Evolutionary conservation across 1,284 basidiomycete species (phyloP).

Genomic region (Malassezia japonica): DNA sequence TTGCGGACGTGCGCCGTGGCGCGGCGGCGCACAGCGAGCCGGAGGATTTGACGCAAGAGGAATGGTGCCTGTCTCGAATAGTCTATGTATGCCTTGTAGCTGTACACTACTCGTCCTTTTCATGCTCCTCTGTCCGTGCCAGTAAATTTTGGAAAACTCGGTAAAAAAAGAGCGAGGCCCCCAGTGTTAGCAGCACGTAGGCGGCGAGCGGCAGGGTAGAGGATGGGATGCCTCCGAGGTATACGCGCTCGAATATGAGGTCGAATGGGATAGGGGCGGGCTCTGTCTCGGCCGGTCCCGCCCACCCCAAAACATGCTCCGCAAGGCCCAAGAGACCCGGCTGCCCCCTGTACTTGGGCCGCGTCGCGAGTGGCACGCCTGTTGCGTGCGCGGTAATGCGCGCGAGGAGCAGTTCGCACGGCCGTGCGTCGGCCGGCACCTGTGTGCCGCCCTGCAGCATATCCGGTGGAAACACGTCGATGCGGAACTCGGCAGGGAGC

Average conservation of each 20-base stretch:
- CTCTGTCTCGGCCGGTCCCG: background rate
- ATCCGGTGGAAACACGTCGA: conserved; percentile 5
- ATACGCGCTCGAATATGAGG: conserved; percentile 12
- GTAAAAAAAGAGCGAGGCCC: no score
- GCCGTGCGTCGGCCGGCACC: background rate
- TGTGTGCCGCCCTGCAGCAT: background rate
- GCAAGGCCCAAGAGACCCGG: background rate
- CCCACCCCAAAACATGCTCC: conserved; percentile 1
- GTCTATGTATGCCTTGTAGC: no score
- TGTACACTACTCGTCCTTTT: no score
- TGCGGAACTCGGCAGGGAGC: background rate
- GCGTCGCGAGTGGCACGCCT: background rate
- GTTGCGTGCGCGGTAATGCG: background rate
- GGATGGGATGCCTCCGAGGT: conserved; percentile 10
- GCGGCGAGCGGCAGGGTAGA: conserved; percentile 1
- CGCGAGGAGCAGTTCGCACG: conserved; percentile 6
- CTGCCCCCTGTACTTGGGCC: background rate
- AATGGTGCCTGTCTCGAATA: no score
- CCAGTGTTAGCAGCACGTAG: background rate
- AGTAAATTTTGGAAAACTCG: no score
- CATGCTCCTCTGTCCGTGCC: no score
- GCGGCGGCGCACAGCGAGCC: no score
- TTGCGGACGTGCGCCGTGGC: no score
- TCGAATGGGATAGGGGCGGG: conserved; percentile 6
- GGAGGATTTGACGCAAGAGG: no score